phyloP scores from a whole-genome alignment of 139 green algal species.

The Cymbomonas tetramitiformis region DNA sequence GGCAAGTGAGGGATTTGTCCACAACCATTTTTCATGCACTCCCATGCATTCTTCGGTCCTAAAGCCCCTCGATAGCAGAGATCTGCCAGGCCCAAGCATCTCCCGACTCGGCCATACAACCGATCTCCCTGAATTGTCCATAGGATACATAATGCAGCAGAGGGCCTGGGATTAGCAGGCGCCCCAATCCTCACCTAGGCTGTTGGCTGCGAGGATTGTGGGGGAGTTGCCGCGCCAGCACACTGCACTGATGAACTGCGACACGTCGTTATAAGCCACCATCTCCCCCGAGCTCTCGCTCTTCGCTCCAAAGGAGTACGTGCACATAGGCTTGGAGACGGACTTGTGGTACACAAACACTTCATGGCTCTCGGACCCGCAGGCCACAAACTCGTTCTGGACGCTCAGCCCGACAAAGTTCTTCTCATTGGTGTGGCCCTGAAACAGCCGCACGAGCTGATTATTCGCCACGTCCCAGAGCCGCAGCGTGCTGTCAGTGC shows the following conservation, averaged over 20 bases:
- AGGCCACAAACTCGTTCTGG: slow-evolving; percentile 48
- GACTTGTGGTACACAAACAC: slow-evolving; percentile 53
- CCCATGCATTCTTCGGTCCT: no score
- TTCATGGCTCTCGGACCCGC: slow-evolving; percentile 67
- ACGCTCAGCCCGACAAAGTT: slow-evolving; percentile 87
- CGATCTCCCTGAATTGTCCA: no score
- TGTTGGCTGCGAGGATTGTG: slow-evolving; percentile 49
- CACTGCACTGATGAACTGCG: slow-evolving; percentile 47
- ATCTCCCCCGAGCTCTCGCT: no score
- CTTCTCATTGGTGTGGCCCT: slow-evolving; percentile 74
- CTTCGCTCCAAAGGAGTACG: neutral
- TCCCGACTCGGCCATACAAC: no score
- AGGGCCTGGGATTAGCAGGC: no score
- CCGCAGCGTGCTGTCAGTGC: slow-evolving; percentile 63
- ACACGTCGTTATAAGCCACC: neutral
- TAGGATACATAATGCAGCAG: no score
- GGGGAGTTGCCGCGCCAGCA: slow-evolving; percentile 41
- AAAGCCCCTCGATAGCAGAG: no score
- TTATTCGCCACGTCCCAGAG: slow-evolving; percentile 7
- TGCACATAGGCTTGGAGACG: slow-evolving; percentile 33
- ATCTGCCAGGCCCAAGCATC: no score
- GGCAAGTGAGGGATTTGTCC: no score
- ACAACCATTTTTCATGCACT: no score
- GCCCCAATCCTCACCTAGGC: no score
- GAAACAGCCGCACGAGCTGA: slow-evolving; percentile 9